These are phyloP conservation scores for Schizochytrium sp. DNA, from an alignment of 108 stramenopile genomes.

Conservation along the genomic window DNA sequence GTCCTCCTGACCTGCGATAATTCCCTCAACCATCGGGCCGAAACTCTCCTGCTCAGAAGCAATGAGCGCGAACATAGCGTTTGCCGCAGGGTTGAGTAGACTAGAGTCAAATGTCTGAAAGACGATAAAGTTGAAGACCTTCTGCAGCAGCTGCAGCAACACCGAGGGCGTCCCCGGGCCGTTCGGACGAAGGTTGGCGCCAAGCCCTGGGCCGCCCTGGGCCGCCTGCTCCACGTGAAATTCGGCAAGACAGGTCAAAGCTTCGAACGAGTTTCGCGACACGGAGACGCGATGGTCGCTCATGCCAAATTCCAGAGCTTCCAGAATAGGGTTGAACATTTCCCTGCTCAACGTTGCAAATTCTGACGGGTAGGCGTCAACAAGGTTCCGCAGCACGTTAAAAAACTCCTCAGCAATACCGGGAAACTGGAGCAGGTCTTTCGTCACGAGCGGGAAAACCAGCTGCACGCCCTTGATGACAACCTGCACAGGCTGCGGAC, in stretches of 20 bases:
- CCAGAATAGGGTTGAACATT: neutral
- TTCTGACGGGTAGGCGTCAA: neutral
- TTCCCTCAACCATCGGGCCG: neutral
- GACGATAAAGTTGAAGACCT: neutral
- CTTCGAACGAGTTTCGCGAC: neutral
- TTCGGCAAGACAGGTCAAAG: neutral
- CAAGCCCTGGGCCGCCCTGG: neutral
- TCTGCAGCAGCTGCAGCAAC: neutral
- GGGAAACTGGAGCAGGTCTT: neutral
- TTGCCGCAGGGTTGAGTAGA: neutral
- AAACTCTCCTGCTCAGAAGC: neutral
- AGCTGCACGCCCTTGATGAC: neutral
- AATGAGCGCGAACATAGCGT: neutral
- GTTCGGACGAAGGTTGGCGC: neutral
- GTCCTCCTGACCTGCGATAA: neutral
- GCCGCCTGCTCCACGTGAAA: neutral
- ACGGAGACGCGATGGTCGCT: neutral
- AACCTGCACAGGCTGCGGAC: neutral
- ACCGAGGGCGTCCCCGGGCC: neutral
- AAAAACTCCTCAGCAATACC: conserved; percentile 1
- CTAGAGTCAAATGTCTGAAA: neutral
- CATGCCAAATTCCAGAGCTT: neutral
- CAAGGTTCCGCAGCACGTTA: neutral
- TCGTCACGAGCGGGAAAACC: neutral
- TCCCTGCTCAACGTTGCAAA: neutral